Base-by-base conservation (phyloP, 108 stramenopile genomes). In the Cyclotella baltica region DNA sequence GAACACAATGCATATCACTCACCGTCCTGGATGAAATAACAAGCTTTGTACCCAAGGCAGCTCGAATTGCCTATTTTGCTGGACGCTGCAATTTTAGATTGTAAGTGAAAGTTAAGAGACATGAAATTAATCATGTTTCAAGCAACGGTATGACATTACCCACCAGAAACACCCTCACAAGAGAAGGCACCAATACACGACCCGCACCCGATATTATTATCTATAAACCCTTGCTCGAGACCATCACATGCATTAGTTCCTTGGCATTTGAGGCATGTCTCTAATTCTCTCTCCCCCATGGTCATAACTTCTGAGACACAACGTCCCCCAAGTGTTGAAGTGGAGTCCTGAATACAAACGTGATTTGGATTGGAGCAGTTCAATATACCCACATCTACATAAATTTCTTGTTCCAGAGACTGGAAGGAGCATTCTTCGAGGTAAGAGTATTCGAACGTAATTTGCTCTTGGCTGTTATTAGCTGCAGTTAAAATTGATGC, bases 61-160 rank as follows among this genome's bases (percentile, higher is more conserved):
- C 55, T 57, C 2, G 25, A 13, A 27, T 57, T 25, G 55, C 55
- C 55, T 15, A 57, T 57, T 57, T 13, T 57, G 22, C 55, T 57
- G 55, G 55, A 57, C 1, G 55, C 55, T 57, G 2, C 47, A 48
- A 16, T n/a, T n/a, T n/a, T n/a, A n/a, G n/a, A 6, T 48, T 48
- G 18, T 6, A 48, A 48, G 4, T n/a, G 47, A 48, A 16, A 48
- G 6, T n/a, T n/a, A n/a, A 48, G 2, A 48, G 47, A 6, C 4
- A n/a, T 16, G 18, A 6, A 48, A 48, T 1, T n/a, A 6, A n/a
- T n/a, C 2, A 6, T 48, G 4, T 6, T 48, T 6, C 19, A 6
- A 48, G 40, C 6, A 48, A 2, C 19, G n/a, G n/a, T n/a, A n/a
- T 4, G 2, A n/a, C 19, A 16, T 2, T 48, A 2, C 47, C n/a